phyloP scores from a whole-genome alignment of 345 rosid species.

The Citrus reticulata region DNA sequence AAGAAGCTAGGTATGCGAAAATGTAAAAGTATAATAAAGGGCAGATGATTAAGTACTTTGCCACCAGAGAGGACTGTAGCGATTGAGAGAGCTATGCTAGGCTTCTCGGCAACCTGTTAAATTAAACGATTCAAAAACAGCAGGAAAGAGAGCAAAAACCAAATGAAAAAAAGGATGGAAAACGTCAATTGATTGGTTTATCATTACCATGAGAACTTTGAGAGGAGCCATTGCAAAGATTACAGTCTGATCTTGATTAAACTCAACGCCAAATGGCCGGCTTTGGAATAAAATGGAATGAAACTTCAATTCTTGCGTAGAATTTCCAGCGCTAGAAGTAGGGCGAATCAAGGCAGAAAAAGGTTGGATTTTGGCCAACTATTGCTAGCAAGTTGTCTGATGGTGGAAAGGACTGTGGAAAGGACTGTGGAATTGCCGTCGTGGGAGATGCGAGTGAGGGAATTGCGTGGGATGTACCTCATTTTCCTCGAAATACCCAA shows the following conservation, averaged over 20 bases:
- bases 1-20: too few relatives aligned
- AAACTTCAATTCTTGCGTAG: not conserved
- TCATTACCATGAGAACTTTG: conserved; percentile 6
- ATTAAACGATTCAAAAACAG: not conserved
- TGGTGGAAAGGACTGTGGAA: too few relatives aligned
- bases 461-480: too few relatives aligned
- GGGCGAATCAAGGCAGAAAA: too few relatives aligned
- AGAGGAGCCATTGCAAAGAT: not conserved
- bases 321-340: not conserved
- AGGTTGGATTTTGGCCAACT: too few relatives aligned
- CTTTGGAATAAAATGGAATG: not conserved
- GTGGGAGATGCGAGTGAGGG: too few relatives aligned
- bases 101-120: conserved; percentile 90
- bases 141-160: not conserved
- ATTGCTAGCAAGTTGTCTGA: too few relatives aligned
- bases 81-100: conserved; percentile 85
- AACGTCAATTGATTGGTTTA: not conserved
- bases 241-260: not conserved
- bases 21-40: not conserved
- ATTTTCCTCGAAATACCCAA: too few relatives aligned
- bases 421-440: too few relatives aligned
- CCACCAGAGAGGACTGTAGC: conserved; percentile 81
- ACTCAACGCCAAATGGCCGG: not conserved
- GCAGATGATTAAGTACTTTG: conserved; percentile 36
- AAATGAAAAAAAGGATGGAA: not conserved